Conservation (phyloP, 2,329 filamentous ascomycete species). For the Botrytis aclada region DNA sequence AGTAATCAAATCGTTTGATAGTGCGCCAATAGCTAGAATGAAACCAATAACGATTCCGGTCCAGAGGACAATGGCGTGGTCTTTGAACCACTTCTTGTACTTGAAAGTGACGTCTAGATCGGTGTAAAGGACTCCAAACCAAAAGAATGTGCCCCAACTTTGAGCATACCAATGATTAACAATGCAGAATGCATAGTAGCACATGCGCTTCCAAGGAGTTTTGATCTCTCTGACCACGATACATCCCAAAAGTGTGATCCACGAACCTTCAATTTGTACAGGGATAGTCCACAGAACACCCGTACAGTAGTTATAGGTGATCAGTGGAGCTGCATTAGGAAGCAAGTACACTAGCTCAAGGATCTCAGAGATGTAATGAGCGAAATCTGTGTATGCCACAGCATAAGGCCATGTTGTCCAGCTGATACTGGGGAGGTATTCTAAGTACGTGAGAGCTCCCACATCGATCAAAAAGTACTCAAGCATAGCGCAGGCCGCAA, state of each 20-base stretch:
- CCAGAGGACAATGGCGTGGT: slow-evolving; percentile 39
- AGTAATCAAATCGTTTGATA: slow-evolving; percentile 21
- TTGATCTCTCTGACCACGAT: slow-evolving; percentile 47
- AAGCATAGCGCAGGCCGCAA: slow-evolving; percentile 43
- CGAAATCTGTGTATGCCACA: slow-evolving; percentile 41
- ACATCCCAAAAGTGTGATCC: slow-evolving; percentile 43
- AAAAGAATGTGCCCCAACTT: slow-evolving; percentile 46
- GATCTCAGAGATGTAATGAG: slow-evolving; percentile 44
- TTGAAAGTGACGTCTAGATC: slow-evolving; percentile 47
- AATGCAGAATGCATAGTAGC: slow-evolving; percentile 44
- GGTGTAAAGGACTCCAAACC: slow-evolving; percentile 44
- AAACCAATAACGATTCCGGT: slow-evolving; percentile 38
- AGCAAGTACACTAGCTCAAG: slow-evolving; percentile 46
- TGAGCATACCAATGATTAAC: slow-evolving; percentile 47
- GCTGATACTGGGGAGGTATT: slow-evolving; percentile 46
- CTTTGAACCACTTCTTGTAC: slow-evolving; percentile 42
- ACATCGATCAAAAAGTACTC: slow-evolving; percentile 48
- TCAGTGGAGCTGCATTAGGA: slow-evolving; percentile 47
- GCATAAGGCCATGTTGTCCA: slow-evolving; percentile 49
- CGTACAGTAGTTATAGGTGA: slow-evolving; percentile 48
- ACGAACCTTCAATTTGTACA: slow-evolving; percentile 47
- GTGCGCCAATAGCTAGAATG: slow-evolving; percentile 29
- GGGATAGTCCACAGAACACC: slow-evolving; percentile 51
- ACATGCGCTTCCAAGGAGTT: slow-evolving; percentile 46
- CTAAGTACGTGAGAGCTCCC: slow-evolving; percentile 43